phyloP scores from a whole-genome alignment of 257 asterid genomes.

The Capsicum baccatum region DNA sequence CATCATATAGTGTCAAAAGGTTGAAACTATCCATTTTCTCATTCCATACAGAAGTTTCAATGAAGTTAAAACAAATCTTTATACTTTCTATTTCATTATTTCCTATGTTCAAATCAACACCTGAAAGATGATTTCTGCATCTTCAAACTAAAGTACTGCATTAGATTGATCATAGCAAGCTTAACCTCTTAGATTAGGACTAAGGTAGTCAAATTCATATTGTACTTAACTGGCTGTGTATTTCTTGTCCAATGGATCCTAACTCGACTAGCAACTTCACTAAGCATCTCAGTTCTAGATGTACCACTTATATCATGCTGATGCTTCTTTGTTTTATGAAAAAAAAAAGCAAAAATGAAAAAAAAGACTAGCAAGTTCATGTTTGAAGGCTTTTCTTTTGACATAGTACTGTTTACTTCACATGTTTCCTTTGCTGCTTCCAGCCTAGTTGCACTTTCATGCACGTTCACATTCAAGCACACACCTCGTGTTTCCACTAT shows the following conservation, averaged over 20 bases:
- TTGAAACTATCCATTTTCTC: conserved; percentile 16
- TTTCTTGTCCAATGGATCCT: not conserved
- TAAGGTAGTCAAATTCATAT: not conserved
- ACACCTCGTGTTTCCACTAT: not conserved
- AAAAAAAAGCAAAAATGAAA: too few species aligned
- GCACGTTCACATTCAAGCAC: not conserved
- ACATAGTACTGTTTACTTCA: not conserved
- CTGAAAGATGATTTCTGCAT: not conserved
- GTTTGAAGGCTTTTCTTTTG: not conserved
- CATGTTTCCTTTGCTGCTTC: not conserved
- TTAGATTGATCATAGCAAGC: not conserved
- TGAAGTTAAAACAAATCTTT: not conserved
- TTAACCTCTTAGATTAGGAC: not conserved
- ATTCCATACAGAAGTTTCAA: not conserved
- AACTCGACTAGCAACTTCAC: not conserved
- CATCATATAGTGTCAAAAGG: not conserved
- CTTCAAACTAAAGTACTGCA: not conserved
- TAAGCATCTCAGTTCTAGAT: not conserved
- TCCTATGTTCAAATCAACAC: not conserved
- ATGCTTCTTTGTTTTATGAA: not conserved
- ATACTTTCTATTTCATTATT: not conserved
- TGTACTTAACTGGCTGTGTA: not conserved
- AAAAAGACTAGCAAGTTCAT: not conserved
- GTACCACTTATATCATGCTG: not conserved
- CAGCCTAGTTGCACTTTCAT: not conserved